These are phyloP conservation scores for Vitis hybrid DNA, from an alignment of 177 flowering plant genomes.

Conservation along the genomic window DNA sequence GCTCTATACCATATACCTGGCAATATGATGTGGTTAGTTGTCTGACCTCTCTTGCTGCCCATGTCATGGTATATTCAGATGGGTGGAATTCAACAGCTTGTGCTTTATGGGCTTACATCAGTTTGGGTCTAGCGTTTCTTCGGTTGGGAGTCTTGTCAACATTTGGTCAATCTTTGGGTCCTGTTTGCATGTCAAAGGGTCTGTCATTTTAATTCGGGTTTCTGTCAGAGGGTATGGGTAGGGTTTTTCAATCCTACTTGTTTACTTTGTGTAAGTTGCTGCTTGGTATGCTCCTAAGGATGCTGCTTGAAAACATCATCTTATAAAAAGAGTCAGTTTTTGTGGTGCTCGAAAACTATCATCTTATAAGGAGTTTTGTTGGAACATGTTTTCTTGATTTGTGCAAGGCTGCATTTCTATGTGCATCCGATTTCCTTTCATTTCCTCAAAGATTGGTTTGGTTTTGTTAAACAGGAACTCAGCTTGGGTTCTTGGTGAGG, in stretches of 20 bases:
- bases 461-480: background rate
- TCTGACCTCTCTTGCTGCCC: constrained; percentile 6
- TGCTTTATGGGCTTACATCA: constrained; percentile 13
- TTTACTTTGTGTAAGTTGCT: constrained; percentile 1
- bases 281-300: background rate
- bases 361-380: background rate
- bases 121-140: constrained; percentile 9
- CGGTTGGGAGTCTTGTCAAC: constrained; percentile 13
- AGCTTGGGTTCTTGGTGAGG: too few relatives aligned
- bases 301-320: background rate
- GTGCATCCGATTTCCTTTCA: too few relatives aligned
- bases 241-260: background rate
- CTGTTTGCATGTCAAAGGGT: constrained; percentile 17
- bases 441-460: too few relatives aligned
- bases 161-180: constrained; percentile 11
- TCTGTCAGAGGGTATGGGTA: background rate
- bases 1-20: constrained; percentile 1
- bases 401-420: constrained; percentile 2
- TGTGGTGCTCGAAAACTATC: background rate
- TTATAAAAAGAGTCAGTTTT: background rate
- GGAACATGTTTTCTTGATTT: constrained; percentile 5
- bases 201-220: constrained; percentile 10
- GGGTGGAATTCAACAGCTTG: background rate
- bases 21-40: constrained; percentile 6
- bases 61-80: constrained; percentile 5